Evolutionary conservation across 352 stramenopile genomes (phyloP), one percentile per base, ranked within the genome.

Genomic region (Globisporangium cederbergense): DNA sequence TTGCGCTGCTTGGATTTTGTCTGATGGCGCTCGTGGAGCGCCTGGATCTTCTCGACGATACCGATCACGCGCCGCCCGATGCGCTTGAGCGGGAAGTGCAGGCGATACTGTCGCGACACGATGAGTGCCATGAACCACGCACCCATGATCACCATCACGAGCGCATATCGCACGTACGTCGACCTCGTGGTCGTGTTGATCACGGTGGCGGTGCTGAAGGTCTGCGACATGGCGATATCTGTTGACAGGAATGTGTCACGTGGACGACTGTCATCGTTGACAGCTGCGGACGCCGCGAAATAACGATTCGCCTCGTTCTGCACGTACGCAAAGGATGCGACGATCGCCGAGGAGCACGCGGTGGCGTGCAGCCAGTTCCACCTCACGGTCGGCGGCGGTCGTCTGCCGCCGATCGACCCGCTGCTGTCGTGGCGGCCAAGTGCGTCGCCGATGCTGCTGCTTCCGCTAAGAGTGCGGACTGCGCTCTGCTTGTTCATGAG

Each of bases 291-390:
- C 42, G 14, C 3, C 30, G 28, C 68, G 58, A 81, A 77, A 66
- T 83, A 86, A 34, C 71, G 45, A 16, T 57, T 74, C 18, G 89
- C 68, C 51, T 78, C 75, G 13, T 60, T 71, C 70, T 92, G 81
- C 68, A 89, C 80, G 70, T 92, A 92, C 54, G 78, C 79, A n/a
- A 78, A 64, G 46, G 81, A 88, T 55, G 79, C 79, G 25, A 90
- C 81, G 57, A 92, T 70, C n/a, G 76, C 79, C 7, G 71, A 86
- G 25, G 79, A 88, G 68, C 82, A 90, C 43, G 81, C 73, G 13
- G 79, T 92, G 7, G 83, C 83, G 38, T 88, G 76, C 61, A 90
- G 69, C 83, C 83, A 92, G 64, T 73, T 92, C 83, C 83, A 92
- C n/a, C 67, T 73, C 58, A 77, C 61, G 34, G 79, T 62, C 11